phyloP scores from a whole-genome alignment of 371 early-diverging fungal genomes.

The Umbelopsis sp. region DNA sequence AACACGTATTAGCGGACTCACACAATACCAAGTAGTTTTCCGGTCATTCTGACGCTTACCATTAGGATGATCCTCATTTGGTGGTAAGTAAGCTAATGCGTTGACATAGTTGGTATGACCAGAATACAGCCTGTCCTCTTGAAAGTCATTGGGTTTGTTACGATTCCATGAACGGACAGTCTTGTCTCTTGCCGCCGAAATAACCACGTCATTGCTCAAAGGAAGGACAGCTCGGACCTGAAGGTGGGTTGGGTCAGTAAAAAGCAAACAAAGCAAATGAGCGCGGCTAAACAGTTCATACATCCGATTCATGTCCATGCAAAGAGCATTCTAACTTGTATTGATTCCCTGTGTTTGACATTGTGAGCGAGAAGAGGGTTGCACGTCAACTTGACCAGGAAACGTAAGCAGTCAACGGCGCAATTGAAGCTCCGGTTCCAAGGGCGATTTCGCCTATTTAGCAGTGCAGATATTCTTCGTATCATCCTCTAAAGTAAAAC shows the following conservation, averaged over 20 bases:
- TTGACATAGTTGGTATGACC: constrained; percentile 87
- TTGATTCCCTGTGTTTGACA: constrained; percentile 1
- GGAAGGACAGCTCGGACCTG: constrained; percentile 78
- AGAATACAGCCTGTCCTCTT: constrained; percentile 52
- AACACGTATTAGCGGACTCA: not conserved
- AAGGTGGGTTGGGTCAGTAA: not conserved
- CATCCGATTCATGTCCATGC: constrained; percentile 57
- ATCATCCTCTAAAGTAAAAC: too few relatives aligned
- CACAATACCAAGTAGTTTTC: not conserved
- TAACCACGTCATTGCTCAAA: constrained; percentile 62
- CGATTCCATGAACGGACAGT: constrained; percentile 70
- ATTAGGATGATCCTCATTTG: constrained; percentile 59
- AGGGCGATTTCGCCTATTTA: too few relatives aligned
- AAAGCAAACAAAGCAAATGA: not conserved
- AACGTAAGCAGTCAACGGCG: not conserved
- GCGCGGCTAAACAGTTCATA: constrained; percentile 22
- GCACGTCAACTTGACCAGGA: not conserved
- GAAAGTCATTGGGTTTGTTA: constrained; percentile 50
- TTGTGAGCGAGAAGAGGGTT: not conserved
- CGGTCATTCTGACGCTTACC: constrained; percentile 48
- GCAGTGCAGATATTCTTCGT: too few relatives aligned
- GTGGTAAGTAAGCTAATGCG: constrained; percentile 68
- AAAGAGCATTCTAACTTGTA: constrained; percentile 49
- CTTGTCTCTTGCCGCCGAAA: constrained; percentile 83
- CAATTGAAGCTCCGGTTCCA: not conserved